Conservation (phyloP, 176 grass and related monocot genomes). For the Paspalum notatum region DNA sequence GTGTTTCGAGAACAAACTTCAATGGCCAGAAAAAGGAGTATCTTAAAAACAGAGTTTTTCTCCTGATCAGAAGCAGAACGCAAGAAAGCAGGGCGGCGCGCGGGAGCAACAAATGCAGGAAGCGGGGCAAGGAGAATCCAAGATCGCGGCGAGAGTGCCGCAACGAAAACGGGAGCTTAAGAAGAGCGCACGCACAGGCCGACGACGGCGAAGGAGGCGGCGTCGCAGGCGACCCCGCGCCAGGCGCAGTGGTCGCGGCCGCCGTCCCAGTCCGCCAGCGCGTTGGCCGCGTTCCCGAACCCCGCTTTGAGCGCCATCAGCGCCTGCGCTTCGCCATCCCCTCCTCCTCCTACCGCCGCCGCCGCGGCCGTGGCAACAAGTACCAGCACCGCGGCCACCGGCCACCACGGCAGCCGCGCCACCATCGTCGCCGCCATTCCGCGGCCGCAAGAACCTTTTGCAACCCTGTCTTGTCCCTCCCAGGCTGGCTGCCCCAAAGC, state of each 20-base stretch:
- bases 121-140: background rate
- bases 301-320: slow-evolving; percentile 78
- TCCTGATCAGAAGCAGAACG: slow-evolving; percentile 11
- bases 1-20: background rate
- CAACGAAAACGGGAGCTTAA: background rate
- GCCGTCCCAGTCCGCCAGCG: slow-evolving; percentile 76
- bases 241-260: slow-evolving; percentile 80
- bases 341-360: background rate
- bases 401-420: background rate
- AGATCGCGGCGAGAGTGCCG: background rate
- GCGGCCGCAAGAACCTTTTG: background rate
- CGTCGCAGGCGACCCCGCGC: slow-evolving; percentile 89
- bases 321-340: slow-evolving; percentile 50
- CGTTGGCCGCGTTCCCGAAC: slow-evolving; percentile 78
- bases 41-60: background rate
- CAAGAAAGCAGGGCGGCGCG: background rate
- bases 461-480: background rate
- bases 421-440: slow-evolving; percentile 16
- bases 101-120: slow-evolving; percentile 10
- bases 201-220: slow-evolving; percentile 65
- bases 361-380: background rate
- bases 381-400: slow-evolving; percentile 10
- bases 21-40: background rate
- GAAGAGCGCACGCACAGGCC: slow-evolving; percentile 48
- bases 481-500: background rate